phyloP scores from a whole-genome alignment of 2,329 filamentous ascomycete species.

The Metarhizium brunneum region DNA sequence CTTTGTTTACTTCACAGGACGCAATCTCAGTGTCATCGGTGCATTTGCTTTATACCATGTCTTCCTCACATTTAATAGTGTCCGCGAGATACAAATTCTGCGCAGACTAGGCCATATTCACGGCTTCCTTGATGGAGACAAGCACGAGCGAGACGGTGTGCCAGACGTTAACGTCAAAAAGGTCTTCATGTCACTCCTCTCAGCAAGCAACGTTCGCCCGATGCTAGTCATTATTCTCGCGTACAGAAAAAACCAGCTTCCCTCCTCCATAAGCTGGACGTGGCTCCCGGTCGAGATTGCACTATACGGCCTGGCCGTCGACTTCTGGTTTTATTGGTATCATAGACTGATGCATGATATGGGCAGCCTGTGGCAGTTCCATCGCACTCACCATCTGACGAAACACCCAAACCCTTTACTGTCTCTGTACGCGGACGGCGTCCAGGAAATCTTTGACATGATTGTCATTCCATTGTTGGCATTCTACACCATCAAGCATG shows the following conservation, averaged over 20 bases:
- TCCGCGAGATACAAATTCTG: conserved; percentile 21
- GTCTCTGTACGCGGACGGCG: conserved; percentile 30
- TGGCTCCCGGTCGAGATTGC: conserved; percentile 19
- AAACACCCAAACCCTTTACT: conserved; percentile 12
- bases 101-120: conserved; percentile 20
- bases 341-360: conserved; percentile 29
- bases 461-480: conserved; percentile 29
- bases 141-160: conserved; percentile 24
- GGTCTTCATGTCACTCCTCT: conserved; percentile 10
- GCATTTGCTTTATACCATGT: conserved; percentile 17
- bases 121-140: conserved; percentile 18
- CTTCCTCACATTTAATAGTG: conserved; percentile 20
- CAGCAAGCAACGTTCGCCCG: conserved; percentile 10
- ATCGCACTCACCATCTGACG: conserved; percentile 35
- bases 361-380: conserved; percentile 24
- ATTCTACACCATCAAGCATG: conserved; percentile 23
- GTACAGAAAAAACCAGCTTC: conserved; percentile 11
- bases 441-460: conserved; percentile 33
- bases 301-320: conserved; percentile 4
- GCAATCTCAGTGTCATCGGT: conserved; percentile 5
- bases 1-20: conserved; percentile 14
- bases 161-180: conserved; percentile 20
- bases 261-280: conserved; percentile 12
- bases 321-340: conserved; percentile 8
- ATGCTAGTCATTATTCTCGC: conserved; percentile 16